Percentiles rank a stretch among this genome's conserved stretches.
These are phyloP conservation scores for Samsoniella hepiali DNA, from an alignment of 2,329 filamentous ascomycete species.

Conservation along the genomic window DNA sequence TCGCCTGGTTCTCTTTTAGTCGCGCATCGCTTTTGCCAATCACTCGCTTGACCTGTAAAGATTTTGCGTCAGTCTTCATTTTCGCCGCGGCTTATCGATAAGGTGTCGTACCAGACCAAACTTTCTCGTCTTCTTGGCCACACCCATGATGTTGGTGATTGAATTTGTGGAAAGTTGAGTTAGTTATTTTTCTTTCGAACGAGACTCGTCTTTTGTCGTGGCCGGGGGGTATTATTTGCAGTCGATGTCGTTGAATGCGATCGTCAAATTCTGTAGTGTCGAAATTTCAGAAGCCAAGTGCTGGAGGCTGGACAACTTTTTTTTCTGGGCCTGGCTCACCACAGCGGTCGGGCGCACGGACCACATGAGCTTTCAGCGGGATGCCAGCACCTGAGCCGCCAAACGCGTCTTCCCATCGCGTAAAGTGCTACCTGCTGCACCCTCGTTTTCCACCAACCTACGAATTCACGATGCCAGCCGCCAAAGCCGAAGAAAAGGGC, in stretches of 20 bases:
- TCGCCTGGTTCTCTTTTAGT: constrained; percentile 74
- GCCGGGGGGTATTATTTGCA: not conserved
- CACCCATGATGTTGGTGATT: constrained; percentile 61
- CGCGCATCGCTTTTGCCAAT: constrained; percentile 78
- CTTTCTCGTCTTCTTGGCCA: constrained; percentile 87
- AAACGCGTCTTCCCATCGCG: constrained; percentile 38
- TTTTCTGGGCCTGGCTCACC: constrained; percentile 25
- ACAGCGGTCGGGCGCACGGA: constrained; percentile 27
- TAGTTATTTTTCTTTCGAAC: constrained; percentile 5
- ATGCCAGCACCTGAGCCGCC: constrained; percentile 5
- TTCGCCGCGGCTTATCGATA: constrained; percentile 28
- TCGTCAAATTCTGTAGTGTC: constrained; percentile 14
- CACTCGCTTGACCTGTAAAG: constrained; percentile 66
- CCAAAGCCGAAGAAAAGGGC: constrained; percentile 50
- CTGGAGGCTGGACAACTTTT: constrained; percentile 28
- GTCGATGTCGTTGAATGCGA: not conserved
- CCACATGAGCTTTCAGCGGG: constrained; percentile 21
- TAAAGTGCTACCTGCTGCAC: constrained; percentile 32
- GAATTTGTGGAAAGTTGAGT: not conserved
- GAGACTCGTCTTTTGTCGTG: not conserved
- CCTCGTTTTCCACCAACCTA: constrained; percentile 20
- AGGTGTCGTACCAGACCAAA: constrained; percentile 61
- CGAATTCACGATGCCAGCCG: constrained; percentile 43
- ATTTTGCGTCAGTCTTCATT: constrained; percentile 6
- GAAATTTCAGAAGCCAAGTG: constrained; percentile 13